These are phyloP conservation scores for Trametes cinnabarina DNA, from an alignment of 768 basidiomycete species.

Conservation along the genomic window DNA sequence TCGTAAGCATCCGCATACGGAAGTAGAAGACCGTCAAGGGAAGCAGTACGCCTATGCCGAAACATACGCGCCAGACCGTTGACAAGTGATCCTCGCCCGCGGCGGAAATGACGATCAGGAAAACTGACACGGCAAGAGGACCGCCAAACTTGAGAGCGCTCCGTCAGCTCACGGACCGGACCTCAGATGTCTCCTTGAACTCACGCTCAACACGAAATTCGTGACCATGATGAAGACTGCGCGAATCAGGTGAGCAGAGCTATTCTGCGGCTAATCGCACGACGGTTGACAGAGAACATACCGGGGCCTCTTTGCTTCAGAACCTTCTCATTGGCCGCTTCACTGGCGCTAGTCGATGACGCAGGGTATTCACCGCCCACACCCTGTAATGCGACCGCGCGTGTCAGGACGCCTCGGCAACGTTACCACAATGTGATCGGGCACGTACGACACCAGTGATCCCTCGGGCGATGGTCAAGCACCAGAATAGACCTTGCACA, in stretches of 20 bases:
- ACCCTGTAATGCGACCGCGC: conserved; percentile 39
- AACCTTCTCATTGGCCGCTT: conserved; percentile 72
- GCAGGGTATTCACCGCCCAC: conserved; percentile 80
- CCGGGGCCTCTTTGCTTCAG: conserved; percentile 58
- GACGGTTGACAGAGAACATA: conserved; percentile 23
- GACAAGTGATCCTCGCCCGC: conserved; percentile 59
- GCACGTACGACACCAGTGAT: conserved; percentile 60
- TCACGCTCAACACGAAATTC: conserved; percentile 64
- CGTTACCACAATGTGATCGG: neutral
- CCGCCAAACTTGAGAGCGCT: conserved; percentile 56
- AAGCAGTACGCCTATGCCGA: conserved; percentile 59
- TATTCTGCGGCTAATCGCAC: neutral
- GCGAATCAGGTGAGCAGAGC: neutral
- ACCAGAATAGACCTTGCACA: conserved; percentile 66
- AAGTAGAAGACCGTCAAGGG: conserved; percentile 71
- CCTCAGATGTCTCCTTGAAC: conserved; percentile 21
- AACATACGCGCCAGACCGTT: conserved; percentile 68
- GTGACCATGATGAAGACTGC: conserved; percentile 74
- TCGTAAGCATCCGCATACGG: conserved; percentile 70
- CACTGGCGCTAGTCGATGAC: conserved; percentile 64
- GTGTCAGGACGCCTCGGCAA: neutral
- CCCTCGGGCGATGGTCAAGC: conserved; percentile 68
- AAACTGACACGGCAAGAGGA: conserved; percentile 62
- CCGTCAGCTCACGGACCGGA: conserved; percentile 9
- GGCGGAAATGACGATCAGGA: conserved; percentile 66